Conservation (phyloP, 2,329 filamentous ascomycete genomes). For the Monosporascus sp. region DNA sequence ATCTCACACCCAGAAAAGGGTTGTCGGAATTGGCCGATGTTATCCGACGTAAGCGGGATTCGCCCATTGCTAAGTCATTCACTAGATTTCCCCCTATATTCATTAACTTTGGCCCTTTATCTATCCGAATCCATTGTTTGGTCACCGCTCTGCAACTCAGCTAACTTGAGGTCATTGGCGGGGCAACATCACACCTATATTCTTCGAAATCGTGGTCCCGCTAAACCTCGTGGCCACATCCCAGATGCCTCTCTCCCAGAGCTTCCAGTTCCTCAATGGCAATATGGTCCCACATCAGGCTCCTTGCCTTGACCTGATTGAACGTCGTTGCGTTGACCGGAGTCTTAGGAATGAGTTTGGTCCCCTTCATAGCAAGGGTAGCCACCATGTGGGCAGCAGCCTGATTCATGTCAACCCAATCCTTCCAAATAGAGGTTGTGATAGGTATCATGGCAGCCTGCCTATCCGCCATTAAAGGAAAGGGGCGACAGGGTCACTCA, state of each 20-base stretch:
- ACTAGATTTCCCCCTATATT: no score
- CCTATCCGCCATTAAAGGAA: not conserved
- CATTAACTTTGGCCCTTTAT: no score
- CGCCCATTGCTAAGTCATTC: no score
- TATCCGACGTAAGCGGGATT: no score
- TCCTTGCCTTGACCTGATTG: not conserved
- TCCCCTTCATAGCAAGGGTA: constrained; percentile 24
- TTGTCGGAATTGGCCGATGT: no score
- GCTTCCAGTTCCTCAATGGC: not conserved
- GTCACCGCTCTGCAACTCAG: no score
- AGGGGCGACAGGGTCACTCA: not conserved
- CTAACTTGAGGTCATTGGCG: no score
- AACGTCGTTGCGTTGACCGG: constrained; percentile 16
- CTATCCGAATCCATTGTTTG: no score
- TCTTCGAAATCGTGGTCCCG: no score
- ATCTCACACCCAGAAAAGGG: no score
- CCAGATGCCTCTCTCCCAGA: not conserved
- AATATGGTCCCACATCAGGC: not conserved
- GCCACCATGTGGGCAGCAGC: constrained; percentile 28
- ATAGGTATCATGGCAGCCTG: not conserved
- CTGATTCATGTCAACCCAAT: not conserved
- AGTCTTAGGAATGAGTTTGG: constrained; percentile 26
- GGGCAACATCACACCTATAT: no score
- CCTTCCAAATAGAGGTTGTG: not conserved
- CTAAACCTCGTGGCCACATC: not conserved